Base-by-base conservation (phyloP, 2,329 filamentous ascomycete species). In the Epichloe glyceriae region DNA sequence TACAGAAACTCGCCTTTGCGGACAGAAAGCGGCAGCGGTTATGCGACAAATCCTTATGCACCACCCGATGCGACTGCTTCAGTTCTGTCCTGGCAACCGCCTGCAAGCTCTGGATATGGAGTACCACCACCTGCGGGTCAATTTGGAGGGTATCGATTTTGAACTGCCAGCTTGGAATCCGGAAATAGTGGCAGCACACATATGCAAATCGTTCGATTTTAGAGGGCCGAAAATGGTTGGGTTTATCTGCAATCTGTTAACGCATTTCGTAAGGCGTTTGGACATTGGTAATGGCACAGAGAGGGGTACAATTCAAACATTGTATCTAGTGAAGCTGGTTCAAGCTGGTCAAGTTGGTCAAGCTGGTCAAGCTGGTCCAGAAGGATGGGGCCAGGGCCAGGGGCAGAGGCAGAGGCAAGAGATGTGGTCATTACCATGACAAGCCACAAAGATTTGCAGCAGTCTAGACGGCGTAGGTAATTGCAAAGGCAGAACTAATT, bases 1-100 rank as follows among this genome's bases (percentile, higher is more conserved):
- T 79, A 79, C 61, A 70, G 74, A 51, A 76, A 73, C 59, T 76
- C 73, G 1, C 73, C 75, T 4, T 64, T 78, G 49, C 70, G 76
- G 12, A 72, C 75, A 3, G 74, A 73, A 54, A 60, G 57, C n/a
- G 61, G 57, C 43, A 58, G 50, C 39, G 55, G 52, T 15, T 66
- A 57, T 40, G 60, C 58, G 47, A 48, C 56, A 44, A 62, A 61
- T 37, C 54, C 62, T 5, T 67, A 67, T 40, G 60, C 61, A 30
- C 55, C 61, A 6, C 60, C 63, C 12, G 62, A 67, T 34, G 52
- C 55, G 11, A 56, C 53, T 8, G 58, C 55, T 20, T 55, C 56
- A 11, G 49, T 57, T 17, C 55, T 57, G 15, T 49, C 50, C 34
- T 54, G 52, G 52, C 69, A 67, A 64, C 57, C 62, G 7, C 60